Percentiles rank a stretch among this genome's conserved stretches.
phyloP scores from a whole-genome alignment of 2,329 filamentous ascomycete species.

The Aureobasidium sp. region DNA sequence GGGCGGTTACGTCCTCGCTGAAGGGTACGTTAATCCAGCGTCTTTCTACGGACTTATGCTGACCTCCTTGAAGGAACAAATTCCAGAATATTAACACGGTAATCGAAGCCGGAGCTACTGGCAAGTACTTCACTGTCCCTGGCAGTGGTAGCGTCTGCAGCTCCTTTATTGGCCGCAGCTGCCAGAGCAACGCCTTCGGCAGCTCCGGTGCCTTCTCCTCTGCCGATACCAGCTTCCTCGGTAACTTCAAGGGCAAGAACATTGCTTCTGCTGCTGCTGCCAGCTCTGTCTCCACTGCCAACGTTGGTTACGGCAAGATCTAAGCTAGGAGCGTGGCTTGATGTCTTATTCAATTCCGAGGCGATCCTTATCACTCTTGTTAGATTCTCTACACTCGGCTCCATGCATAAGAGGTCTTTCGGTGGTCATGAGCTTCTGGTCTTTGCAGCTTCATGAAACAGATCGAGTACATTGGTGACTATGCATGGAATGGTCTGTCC shows the following conservation, averaged over 20 bases:
- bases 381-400: not conserved
- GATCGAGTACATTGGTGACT: not conserved
- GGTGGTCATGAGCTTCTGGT: not conserved
- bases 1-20: conserved; percentile 24
- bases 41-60: not conserved
- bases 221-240: conserved; percentile 41
- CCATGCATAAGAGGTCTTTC: not conserved
- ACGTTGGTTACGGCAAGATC: conserved; percentile 40
- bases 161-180: conserved; percentile 40
- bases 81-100: conserved; percentile 27
- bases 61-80: not conserved
- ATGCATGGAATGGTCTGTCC: not conserved
- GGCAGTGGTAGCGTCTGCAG: conserved; percentile 35
- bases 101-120: conserved; percentile 31
- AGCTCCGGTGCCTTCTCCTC: conserved; percentile 19
- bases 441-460: not conserved
- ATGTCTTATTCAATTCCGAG: no score
- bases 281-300: conserved; percentile 24
- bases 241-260: conserved; percentile 46
- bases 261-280: conserved; percentile 38
- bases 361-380: not conserved
- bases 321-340: not conserved
- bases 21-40: conserved; percentile 16
- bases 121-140: conserved; percentile 33
- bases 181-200: conserved; percentile 39